phyloP scores from a whole-genome alignment of 345 rosid genomes.

The Sisymbrium altissimum region DNA sequence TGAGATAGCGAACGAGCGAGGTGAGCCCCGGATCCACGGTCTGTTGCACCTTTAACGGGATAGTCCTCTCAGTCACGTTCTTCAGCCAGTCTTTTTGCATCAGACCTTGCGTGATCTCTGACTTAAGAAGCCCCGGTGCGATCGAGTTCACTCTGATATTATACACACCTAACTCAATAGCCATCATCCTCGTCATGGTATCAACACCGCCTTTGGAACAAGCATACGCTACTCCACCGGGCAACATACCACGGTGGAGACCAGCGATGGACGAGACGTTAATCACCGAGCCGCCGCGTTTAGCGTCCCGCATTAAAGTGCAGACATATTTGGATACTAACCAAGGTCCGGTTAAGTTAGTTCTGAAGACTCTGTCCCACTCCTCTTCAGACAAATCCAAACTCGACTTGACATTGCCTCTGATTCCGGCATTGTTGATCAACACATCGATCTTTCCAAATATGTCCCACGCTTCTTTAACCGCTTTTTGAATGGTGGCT shows the following conservation, averaged over 20 bases:
- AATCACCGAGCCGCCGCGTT: slow-evolving; percentile 61
- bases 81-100: slow-evolving; percentile 58
- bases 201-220: slow-evolving; percentile 64
- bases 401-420: slow-evolving; percentile 42
- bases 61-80: slow-evolving; percentile 33
- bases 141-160: slow-evolving; percentile 79
- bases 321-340: slow-evolving; percentile 70
- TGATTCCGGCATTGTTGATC: slow-evolving; percentile 74
- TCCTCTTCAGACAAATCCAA: slow-evolving; percentile 46
- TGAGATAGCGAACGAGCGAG: slow-evolving; percentile 56
- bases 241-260: slow-evolving; percentile 50
- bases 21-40: slow-evolving; percentile 73
- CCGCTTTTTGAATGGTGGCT: slow-evolving; percentile 41
- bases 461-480: slow-evolving; percentile 59
- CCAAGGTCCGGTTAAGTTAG: slow-evolving; percentile 80
- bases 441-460: slow-evolving; percentile 71
- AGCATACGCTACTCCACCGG: slow-evolving; percentile 62
- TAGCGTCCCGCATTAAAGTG: slow-evolving; percentile 52
- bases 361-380: slow-evolving; percentile 51
- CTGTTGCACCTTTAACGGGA: slow-evolving; percentile 48
- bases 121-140: slow-evolving; percentile 66
- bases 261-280: slow-evolving; percentile 77
- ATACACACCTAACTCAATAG: slow-evolving; percentile 59
- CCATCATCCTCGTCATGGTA: slow-evolving; percentile 77
- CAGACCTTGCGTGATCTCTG: slow-evolving; percentile 68